phyloP scores from a whole-genome alignment of 2,329 filamentous ascomycete species.

The Arthroderma sp. region DNA sequence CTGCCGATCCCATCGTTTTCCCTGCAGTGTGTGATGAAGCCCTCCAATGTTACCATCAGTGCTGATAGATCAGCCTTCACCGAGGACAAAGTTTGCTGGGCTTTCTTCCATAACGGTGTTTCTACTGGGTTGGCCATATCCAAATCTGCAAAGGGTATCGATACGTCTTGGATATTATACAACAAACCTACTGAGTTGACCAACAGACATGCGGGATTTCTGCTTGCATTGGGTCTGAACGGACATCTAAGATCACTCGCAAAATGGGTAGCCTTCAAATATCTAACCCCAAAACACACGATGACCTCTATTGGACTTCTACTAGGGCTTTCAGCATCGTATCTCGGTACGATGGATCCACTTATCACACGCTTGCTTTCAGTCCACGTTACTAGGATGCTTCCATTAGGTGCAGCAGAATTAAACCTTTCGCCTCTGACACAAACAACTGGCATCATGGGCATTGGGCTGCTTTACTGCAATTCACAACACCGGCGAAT shows the following conservation, averaged over 20 bases:
- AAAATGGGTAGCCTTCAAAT: slow-evolving; percentile 98
- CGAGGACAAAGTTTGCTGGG: slow-evolving; percentile 96
- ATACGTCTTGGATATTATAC: slow-evolving; percentile 97
- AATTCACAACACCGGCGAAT: slow-evolving; percentile 93
- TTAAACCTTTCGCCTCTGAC: slow-evolving; percentile 85
- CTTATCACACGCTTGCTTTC: slow-evolving; percentile 85
- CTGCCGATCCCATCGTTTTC: slow-evolving; percentile 85
- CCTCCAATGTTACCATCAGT: slow-evolving; percentile 82
- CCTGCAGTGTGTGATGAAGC: slow-evolving; percentile 79
- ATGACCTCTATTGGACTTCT: slow-evolving; percentile 98
- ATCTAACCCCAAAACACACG: slow-evolving; percentile 95
- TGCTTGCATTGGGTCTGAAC: slow-evolving; percentile 81
- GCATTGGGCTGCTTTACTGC: slow-evolving; percentile 86
- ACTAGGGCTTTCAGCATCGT: slow-evolving; percentile 80
- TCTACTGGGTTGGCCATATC: slow-evolving; percentile 89
- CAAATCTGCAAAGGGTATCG: slow-evolving; percentile 77
- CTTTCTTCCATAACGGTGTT: slow-evolving; percentile 93
- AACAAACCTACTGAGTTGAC: slow-evolving; percentile 90
- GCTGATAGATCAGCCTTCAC: slow-evolving; percentile 78
- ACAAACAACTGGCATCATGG: slow-evolving; percentile 94
- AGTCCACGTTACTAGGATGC: slow-evolving; percentile 88
- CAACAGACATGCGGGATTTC: slow-evolving; percentile 89
- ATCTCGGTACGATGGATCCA: slow-evolving; percentile 93
- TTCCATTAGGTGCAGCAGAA: slow-evolving; percentile 83
- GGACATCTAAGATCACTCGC: slow-evolving; percentile 88